phyloP scores from a whole-genome alignment of 148 eudicot species.

The Vaccinium macrocarpon region DNA sequence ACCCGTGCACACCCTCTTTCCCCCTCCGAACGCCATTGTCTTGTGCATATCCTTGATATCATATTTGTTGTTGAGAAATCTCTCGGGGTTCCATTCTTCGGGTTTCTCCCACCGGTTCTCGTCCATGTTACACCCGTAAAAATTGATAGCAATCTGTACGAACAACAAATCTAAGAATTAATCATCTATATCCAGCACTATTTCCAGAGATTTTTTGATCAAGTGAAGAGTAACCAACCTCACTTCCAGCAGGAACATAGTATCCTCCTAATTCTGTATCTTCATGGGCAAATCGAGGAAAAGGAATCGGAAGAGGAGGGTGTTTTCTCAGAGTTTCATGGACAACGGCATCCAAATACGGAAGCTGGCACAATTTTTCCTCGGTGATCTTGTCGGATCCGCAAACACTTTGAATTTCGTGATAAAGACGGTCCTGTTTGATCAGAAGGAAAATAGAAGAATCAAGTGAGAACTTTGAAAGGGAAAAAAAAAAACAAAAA shows the following conservation, averaged over 20 bases:
- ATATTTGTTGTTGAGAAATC: conserved; percentile 46
- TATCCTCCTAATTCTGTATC: conserved; percentile 76
- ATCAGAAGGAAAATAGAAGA: neutral
- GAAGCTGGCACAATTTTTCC: conserved; percentile 65
- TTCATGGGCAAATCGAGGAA: conserved; percentile 68
- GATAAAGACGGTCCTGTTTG: conserved; percentile 49
- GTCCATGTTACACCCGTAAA: conserved; percentile 85
- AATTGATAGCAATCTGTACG: conserved; percentile 66
- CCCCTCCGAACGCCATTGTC: conserved; percentile 94
- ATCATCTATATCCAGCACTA: no score
- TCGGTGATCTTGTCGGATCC: conserved; percentile 60
- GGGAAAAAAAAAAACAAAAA: neutral
- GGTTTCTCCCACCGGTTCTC: conserved; percentile 67
- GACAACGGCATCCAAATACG: conserved; percentile 66
- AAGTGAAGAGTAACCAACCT: conserved; percentile 39
- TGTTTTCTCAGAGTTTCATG: conserved; percentile 86
- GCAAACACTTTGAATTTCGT: conserved; percentile 60
- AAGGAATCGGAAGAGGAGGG: conserved; percentile 67
- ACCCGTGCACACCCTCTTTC: conserved; percentile 83
- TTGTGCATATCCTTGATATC: conserved; percentile 56
- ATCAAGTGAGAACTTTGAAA: neutral
- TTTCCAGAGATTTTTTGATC: no score
- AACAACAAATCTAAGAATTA: neutral
- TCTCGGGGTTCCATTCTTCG: conserved; percentile 81
- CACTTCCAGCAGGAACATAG: conserved; percentile 70